These are phyloP conservation scores for Termitomyces sp. DNA, from an alignment of 768 basidiomycete genomes.

Conservation along the genomic window DNA sequence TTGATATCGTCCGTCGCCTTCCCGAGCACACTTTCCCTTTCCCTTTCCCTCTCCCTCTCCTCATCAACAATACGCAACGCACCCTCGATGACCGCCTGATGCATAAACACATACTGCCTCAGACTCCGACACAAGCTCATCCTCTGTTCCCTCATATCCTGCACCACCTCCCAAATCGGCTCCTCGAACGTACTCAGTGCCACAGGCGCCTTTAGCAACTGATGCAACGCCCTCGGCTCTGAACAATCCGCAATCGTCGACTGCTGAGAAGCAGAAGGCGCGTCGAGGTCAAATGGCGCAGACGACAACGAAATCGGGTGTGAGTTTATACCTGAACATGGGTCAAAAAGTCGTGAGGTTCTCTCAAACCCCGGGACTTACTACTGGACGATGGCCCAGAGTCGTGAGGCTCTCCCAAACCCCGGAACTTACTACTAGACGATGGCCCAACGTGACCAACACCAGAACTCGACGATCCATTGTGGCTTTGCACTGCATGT, in stretches of 20 bases:
- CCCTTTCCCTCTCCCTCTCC: slow-evolving; percentile 20
- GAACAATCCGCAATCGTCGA: slow-evolving; percentile 47
- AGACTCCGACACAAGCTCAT: slow-evolving; percentile 96
- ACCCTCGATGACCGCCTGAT: slow-evolving; percentile 80
- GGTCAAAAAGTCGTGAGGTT: not conserved
- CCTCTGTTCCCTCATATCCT: slow-evolving; percentile 92
- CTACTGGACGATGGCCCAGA: not conserved
- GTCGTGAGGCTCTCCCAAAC: too few relatives aligned
- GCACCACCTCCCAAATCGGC: slow-evolving; percentile 77
- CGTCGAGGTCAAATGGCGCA: not conserved
- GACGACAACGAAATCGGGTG: not conserved
- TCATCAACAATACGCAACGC: slow-evolving; percentile 74
- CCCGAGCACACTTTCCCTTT: slow-evolving; percentile 9
- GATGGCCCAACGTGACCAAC: too few relatives aligned
- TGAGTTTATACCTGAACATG: not conserved
- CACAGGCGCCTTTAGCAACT: slow-evolving; percentile 41
- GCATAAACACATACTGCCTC: slow-evolving; percentile 92
- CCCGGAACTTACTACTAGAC: too few relatives aligned
- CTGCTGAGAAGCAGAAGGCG: not conserved
- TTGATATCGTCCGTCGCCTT: not conserved
- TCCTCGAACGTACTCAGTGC: slow-evolving; percentile 60
- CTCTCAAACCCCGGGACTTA: not conserved
- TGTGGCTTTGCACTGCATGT: too few relatives aligned
- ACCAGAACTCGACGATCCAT: not conserved
- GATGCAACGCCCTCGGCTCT: slow-evolving; percentile 56